Evolutionary conservation across 202 grass and related monocot species (phyloP).

Genomic region (Saccharum hybrid): DNA sequence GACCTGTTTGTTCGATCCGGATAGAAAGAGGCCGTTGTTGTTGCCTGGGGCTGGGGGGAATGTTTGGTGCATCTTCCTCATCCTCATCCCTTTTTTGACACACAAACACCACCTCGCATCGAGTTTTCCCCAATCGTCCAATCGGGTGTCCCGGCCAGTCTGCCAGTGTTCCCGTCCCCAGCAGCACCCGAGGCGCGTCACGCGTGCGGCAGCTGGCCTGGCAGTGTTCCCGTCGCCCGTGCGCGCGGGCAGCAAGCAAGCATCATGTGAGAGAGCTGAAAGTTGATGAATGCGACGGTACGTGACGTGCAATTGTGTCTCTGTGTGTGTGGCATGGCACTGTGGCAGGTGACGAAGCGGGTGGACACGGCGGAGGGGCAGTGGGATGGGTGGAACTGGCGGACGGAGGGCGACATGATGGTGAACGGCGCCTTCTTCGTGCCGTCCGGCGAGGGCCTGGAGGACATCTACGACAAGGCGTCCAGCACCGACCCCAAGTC

Average conservation of each 20-base stretch:
- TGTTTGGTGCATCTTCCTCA: not conserved
- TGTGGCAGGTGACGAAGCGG: slow-evolving; percentile 85
- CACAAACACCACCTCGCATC: not conserved
- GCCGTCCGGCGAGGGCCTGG: slow-evolving; percentile 72
- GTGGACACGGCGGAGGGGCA: slow-evolving; percentile 80
- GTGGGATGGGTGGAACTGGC: slow-evolving; percentile 93
- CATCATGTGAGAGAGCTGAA: too few relatives aligned
- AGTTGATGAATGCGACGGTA: not conserved
- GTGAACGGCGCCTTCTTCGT: slow-evolving; percentile 98
- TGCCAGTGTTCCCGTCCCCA: not conserved
- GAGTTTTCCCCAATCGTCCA: slow-evolving; percentile 14
- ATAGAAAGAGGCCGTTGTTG: too few relatives aligned
- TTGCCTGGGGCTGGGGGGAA: not conserved
- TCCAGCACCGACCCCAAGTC: slow-evolving; percentile 74
- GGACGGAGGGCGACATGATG: slow-evolving; percentile 94
- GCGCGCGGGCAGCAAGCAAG: too few relatives aligned
- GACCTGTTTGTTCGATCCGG: too few relatives aligned
- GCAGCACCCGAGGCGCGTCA: slow-evolving; percentile 34
- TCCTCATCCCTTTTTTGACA: too few relatives aligned
- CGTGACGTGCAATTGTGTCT: too few relatives aligned
- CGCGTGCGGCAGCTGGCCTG: not conserved
- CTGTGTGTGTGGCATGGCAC: too few relatives aligned
- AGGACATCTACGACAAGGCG: slow-evolving; percentile 73
- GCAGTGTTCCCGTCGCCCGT: too few relatives aligned
- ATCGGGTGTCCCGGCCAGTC: not conserved